Base-by-base conservation (phyloP, 2,329 filamentous ascomycete genomes). In the Hirsutella rhossiliensis region DNA sequence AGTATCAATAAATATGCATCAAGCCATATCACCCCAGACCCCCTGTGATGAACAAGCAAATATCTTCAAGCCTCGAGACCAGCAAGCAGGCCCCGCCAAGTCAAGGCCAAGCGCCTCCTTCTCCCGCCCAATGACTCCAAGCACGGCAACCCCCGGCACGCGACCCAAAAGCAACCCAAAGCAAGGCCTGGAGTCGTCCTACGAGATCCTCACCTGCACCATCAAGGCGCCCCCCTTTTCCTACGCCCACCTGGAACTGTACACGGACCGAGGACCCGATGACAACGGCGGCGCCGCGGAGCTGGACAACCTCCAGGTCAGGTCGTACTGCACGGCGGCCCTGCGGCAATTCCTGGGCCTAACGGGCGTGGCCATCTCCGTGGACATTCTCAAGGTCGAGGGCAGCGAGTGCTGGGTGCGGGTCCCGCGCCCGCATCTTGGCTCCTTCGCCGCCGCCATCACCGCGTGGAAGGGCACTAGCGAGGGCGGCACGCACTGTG, bases 261-360 rank as follows among this genome's bases (percentile, higher is more conserved):
- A 66, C 46, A 64, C 57, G 38, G 53, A 59, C 28, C 46, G 50
- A 13, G 18, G 19, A 15, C 12, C 5, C 29, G 28, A 41, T 11
- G 39, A 31, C 28, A 23, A n/a, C 7, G 13, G 50, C 54, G 17
- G 48, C 50, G 12, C 41, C 49, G 13, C 48, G 18, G 49, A 47
- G 17, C 63, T 86, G 6, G 83, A 88, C 60, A 65, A 70, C 3
- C 63, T 87, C 3, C 80, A 79, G 32, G 68, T 75, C 17, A 76
- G 76, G 30, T 67, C 77, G 0, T 80, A 84, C 55, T 75, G 84
- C 51, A 76, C 73, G 2, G 61, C 72, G 1, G 80, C 84, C 0
- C 65, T 90, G 8, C 68, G 67, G 1, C 75, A 83, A 48, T 88
- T 85, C 53, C 73, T 90, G 1, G 86, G 86, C 18, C 63, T 77